phyloP scores from a whole-genome alignment of 805 yeast species.

The Allodekkera sacchari region DNA sequence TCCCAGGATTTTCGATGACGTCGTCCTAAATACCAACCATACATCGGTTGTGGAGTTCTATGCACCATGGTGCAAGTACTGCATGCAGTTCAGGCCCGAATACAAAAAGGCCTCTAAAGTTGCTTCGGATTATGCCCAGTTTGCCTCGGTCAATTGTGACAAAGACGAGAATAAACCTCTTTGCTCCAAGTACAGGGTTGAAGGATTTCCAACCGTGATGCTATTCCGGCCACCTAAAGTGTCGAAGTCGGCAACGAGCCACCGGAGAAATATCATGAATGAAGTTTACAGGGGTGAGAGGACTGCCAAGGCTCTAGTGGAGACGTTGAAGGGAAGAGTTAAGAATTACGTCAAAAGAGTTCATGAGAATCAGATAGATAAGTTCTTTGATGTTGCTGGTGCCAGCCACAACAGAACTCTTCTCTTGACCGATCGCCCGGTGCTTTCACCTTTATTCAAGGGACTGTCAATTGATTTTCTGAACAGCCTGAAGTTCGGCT shows the following conservation, averaged over 20 bases:
- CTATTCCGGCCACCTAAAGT: constrained; percentile 76
- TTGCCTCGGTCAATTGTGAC: constrained; percentile 87
- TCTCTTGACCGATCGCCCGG: constrained; percentile 42
- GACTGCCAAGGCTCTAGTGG: constrained; percentile 42
- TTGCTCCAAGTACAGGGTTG: constrained; percentile 56
- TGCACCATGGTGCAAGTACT: constrained; percentile 99
- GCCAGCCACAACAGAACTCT: constrained; percentile 30
- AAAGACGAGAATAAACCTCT: constrained; percentile 53
- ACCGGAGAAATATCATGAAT: constrained; percentile 16
- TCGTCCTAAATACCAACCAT: constrained; percentile 61
- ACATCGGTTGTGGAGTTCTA: constrained; percentile 81
- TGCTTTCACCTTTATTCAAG: constrained; percentile 48
- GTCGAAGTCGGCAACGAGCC: constrained; percentile 1
- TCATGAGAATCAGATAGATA: constrained; percentile 24
- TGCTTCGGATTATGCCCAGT: constrained; percentile 47
- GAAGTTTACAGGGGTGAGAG: constrained; percentile 61
- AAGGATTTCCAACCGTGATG: constrained; percentile 79
- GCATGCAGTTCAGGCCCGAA: constrained; percentile 61
- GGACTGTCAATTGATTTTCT: constrained; percentile 65
- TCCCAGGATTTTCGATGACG: constrained; percentile 48
- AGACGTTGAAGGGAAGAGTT: constrained; percentile 47
- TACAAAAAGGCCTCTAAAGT: constrained; percentile 55
- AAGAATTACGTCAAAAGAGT: constrained; percentile 59
- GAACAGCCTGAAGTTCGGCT: constrained; percentile 40
- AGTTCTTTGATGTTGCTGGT: constrained; percentile 14